These are phyloP conservation scores for Paramecium tetraurelia DNA, from an alignment of 73 alveolate genomes.

Conservation along the genomic window DNA sequence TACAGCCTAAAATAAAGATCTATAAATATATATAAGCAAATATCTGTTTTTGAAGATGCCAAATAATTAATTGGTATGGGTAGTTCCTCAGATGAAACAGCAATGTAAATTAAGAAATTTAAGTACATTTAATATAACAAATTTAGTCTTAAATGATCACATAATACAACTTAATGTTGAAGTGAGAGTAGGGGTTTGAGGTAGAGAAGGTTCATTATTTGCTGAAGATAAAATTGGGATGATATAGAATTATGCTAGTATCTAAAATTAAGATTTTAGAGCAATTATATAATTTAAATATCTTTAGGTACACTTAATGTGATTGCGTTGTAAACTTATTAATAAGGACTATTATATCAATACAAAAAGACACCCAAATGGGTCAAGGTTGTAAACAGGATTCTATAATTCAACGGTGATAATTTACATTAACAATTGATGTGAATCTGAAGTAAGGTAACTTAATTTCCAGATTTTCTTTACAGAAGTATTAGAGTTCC, in stretches of 20 bases:
- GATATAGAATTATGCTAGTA: slow-evolving; percentile 64
- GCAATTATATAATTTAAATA: not conserved
- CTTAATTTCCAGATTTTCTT: too few species aligned
- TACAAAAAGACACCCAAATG: slow-evolving; percentile 58
- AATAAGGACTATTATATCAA: too few species aligned
- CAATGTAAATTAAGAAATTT: not conserved
- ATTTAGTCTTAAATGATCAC: too few species aligned
- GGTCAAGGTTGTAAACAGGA: slow-evolving; percentile 77
- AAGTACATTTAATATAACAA: too few species aligned
- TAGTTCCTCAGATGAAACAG: not conserved
- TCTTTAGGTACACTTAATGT: too few species aligned
- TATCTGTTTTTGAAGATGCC: not conserved
- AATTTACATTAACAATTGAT: slow-evolving; percentile 66
- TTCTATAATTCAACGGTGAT: slow-evolving; percentile 66
- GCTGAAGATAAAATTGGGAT: slow-evolving; percentile 78
- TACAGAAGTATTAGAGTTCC: too few species aligned
- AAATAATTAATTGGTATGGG: not conserved
- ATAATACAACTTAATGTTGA: slow-evolving; percentile 68
- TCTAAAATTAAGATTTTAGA: slow-evolving; percentile 60
- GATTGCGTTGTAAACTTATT: too few species aligned
- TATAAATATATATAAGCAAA: not conserved
- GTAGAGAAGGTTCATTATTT: slow-evolving; percentile 77
- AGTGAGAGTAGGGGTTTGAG: slow-evolving; percentile 83
- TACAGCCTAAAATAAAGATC: slow-evolving; percentile 7
- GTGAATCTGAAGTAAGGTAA: slow-evolving; percentile 92